Evolutionary conservation across 352 stramenopile genomes (phyloP).

Genomic region (Phytophthora constricta): DNA sequence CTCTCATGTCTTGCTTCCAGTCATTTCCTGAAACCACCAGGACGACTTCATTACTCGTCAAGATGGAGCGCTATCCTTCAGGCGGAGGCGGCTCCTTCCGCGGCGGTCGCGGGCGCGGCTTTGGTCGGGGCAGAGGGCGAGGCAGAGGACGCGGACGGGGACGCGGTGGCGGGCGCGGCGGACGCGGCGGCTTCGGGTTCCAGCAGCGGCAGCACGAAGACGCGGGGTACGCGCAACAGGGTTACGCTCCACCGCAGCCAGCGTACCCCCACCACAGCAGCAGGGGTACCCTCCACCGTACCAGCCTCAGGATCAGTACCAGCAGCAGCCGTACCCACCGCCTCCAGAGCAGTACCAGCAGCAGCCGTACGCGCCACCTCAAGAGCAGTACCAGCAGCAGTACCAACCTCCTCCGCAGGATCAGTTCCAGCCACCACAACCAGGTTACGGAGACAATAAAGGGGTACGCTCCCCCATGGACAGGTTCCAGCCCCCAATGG

Average conservation of each 20-base stretch:
- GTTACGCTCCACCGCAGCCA: slow-evolving; percentile 11
- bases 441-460: slow-evolving; percentile 19
- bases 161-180: slow-evolving; percentile 33
- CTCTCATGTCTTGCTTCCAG: no score
- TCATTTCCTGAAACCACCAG: no score
- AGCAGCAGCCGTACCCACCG: slow-evolving; percentile 20
- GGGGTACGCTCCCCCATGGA: slow-evolving; percentile 16
- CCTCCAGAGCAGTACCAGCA: slow-evolving; percentile 21
- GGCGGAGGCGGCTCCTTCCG: slow-evolving; percentile 36
- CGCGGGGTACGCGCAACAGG: slow-evolving; percentile 20
- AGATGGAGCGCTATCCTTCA: slow-evolving; percentile 39
- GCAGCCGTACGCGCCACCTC: slow-evolving; percentile 13
- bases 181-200: slow-evolving; percentile 21
- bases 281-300: slow-evolving; percentile 25
- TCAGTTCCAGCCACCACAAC: slow-evolving; percentile 12
- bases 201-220: slow-evolving; percentile 29
- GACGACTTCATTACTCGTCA: no score
- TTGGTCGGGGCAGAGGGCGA: slow-evolving; percentile 28
- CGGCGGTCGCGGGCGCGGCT: slow-evolving; percentile 35
- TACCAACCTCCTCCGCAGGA: slow-evolving; percentile 13
- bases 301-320: slow-evolving; percentile 8
- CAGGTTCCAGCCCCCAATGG: slow-evolving; percentile 5
- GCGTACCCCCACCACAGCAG: slow-evolving; percentile 6
- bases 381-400: slow-evolving; percentile 14
- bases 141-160: slow-evolving; percentile 41